These are phyloP conservation scores for Pichia sp. DNA, from an alignment of 1,139 yeast species.

Conservation along the genomic window DNA sequence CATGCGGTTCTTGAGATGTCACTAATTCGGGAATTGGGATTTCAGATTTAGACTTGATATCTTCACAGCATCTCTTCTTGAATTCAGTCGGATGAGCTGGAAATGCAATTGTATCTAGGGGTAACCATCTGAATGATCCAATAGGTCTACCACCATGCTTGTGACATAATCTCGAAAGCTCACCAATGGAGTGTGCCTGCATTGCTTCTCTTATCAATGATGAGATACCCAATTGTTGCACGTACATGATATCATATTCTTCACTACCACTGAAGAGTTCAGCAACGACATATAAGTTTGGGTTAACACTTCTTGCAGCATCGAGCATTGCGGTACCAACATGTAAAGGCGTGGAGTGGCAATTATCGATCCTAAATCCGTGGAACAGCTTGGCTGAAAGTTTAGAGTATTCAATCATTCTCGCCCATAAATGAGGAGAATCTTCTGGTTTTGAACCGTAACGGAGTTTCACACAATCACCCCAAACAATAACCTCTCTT, in stretches of 20 bases:
- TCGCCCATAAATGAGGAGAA: constrained; percentile 83
- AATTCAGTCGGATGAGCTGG: constrained; percentile 44
- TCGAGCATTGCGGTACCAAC: constrained; percentile 88
- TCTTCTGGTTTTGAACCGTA: constrained; percentile 74
- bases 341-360: constrained; percentile 93
- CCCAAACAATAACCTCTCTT: constrained; percentile 95
- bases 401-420: constrained; percentile 75
- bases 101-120: constrained; percentile 63
- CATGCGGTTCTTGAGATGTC: constrained; percentile 72
- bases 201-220: constrained; percentile 92
- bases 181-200: constrained; percentile 91
- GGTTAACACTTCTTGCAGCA: constrained; percentile 78
- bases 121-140: constrained; percentile 79
- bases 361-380: constrained; percentile 91
- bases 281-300: constrained; percentile 87
- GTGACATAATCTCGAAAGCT: constrained; percentile 79
- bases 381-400: constrained; percentile 70
- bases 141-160: constrained; percentile 94
- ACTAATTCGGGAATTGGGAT: constrained; percentile 60
- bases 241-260: constrained; percentile 81
- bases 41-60: constrained; percentile 38
- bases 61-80: constrained; percentile 17
- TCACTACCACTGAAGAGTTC: constrained; percentile 93
- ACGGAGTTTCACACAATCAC: constrained; percentile 90
- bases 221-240: constrained; percentile 82